Evolutionary conservation across 345 rosid genomes (phyloP), one percentile per base, ranked within the genome.

Genomic region (Xanthoceras sorbifolium): DNA sequence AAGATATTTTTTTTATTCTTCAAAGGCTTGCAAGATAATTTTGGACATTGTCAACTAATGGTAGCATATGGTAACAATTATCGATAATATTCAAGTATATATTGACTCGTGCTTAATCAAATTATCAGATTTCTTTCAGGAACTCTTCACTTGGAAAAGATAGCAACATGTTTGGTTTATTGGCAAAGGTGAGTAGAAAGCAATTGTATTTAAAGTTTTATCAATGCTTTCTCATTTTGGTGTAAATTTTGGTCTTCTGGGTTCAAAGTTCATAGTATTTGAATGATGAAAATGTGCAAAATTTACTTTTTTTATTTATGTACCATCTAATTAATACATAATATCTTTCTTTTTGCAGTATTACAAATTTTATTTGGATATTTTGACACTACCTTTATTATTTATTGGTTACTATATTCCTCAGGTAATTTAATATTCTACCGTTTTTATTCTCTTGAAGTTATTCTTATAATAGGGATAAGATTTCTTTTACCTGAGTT

Each of bases 381-480:
- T 90, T 60, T 54, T 91, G 83, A 78, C 94, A 5, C 50, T 82
- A 57, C 88, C 89, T 78, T 63, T 93, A 52, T 78, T 91, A 73
- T 64, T 75, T 75, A 82, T 86, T n/a, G 84, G 91, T 52, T 86
- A 64, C 80, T 86, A 74, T 80, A 86, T 94, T 81, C 98, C 98
- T 66, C 97, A 93, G 97, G 97, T 94, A 88, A 79, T 42, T 61
- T 79, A 28, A 40, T 71, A 28, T 42, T 25, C 36, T 31, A 44
- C 64, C 22, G 71, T 25, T 52, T 17, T 52, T 18, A 34, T 17
- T 66, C 59, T 54, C 61, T 5, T 63, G 15, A 62, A 34, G 46
- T 55, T 72, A 14, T 61, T 10, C 0, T 40, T 10, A 17, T 52
- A 8, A 8, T 34, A 52, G 20, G 59, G 48, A 60, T 42, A 4